Conservation (phyloP, 257 asterid genomes). For the Rubia yunnanensis region DNA sequence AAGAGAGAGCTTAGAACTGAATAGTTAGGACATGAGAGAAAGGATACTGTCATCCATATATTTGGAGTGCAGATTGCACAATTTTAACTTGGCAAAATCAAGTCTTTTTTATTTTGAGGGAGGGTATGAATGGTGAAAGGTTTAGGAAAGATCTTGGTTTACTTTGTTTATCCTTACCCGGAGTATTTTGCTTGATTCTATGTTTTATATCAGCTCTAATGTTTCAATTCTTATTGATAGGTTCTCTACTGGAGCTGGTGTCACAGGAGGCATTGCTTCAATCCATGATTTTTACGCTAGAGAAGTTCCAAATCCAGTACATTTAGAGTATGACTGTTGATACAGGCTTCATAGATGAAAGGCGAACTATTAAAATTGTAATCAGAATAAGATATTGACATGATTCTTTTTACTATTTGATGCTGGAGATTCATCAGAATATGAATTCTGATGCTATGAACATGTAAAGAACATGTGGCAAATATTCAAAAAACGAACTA, state of each 20-base stretch:
- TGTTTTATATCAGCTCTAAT: background rate
- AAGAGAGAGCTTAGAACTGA: background rate
- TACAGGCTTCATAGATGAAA: constrained; percentile 50
- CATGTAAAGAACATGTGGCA: too few species aligned
- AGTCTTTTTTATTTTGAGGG: too few species aligned
- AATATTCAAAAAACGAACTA: too few species aligned
- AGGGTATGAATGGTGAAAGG: background rate
- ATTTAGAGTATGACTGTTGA: constrained; percentile 83
- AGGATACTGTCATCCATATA: background rate
- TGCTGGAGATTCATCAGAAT: too few species aligned
- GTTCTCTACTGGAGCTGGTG: constrained; percentile 85
- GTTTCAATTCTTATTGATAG: constrained; percentile 22
- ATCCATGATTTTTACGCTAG: constrained; percentile 73
- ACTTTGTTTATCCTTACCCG: background rate
- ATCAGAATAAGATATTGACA: too few species aligned
- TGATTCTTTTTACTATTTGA: too few species aligned
- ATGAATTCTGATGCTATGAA: too few species aligned
- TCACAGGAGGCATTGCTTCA: constrained; percentile 65
- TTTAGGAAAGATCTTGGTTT: background rate
- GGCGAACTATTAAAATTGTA: constrained; percentile 52
- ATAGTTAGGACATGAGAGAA: too few species aligned
- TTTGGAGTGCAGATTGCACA: background rate
- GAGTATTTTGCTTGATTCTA: background rate
- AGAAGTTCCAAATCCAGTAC: constrained; percentile 65
- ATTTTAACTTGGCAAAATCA: background rate